Conservation (phyloP, 1,284 basidiomycete genomes). For the Cystobasidium sp. region DNA sequence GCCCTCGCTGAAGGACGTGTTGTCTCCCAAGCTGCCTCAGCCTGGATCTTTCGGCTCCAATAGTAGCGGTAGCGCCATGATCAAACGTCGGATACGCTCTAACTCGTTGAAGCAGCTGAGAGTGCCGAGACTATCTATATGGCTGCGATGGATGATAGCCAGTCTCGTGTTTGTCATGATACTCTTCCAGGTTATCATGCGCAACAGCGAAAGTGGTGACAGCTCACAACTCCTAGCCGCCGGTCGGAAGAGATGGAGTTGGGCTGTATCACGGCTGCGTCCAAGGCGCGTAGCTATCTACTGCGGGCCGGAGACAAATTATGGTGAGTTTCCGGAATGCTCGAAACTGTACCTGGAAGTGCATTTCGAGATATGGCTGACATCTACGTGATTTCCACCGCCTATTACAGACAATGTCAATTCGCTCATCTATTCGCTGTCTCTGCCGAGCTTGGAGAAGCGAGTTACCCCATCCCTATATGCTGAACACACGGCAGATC, state of each 20-base stretch:
- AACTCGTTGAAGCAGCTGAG: not conserved
- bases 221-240: not conserved
- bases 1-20: no score
- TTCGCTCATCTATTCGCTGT: constrained; percentile 1
- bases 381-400: no score
- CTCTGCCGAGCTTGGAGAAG: not conserved
- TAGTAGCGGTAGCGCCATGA: no score
- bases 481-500: not conserved
- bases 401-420: constrained; percentile 13
- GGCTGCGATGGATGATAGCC: not conserved
- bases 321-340: not conserved
- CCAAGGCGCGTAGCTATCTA: constrained; percentile 10
- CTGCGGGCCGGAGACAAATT: not conserved
- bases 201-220: not conserved
- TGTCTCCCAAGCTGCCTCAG: no score
- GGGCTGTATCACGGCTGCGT: constrained; percentile 4
- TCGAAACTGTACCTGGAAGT: not conserved
- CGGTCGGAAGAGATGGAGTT: not conserved
- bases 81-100: not conserved
- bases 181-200: not conserved
- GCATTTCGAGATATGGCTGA: no score
- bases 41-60: no score
- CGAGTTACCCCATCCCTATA: constrained; percentile 11
- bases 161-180: not conserved
- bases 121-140: not conserved